These are phyloP conservation scores for Hyphochytrium catenoides DNA, from an alignment of 352 stramenopile genomes.

Conservation along the genomic window DNA sequence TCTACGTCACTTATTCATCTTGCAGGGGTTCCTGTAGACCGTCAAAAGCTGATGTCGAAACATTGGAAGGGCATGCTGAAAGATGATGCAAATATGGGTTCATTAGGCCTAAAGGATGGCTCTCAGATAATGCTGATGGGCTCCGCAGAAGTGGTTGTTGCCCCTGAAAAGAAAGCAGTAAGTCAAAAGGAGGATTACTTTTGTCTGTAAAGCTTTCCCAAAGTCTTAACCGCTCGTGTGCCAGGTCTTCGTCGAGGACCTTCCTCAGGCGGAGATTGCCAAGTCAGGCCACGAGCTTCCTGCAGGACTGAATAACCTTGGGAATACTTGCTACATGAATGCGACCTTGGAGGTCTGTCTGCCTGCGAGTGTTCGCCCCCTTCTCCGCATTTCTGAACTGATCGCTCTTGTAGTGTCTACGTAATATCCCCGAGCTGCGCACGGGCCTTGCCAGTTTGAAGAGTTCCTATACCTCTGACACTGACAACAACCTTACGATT, in stretches of 20 bases:
- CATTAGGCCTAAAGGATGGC: slow-evolving; percentile 24
- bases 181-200: slow-evolving; percentile 5
- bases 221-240: not conserved
- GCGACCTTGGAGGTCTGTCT: too few relatives aligned
- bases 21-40: slow-evolving; percentile 54
- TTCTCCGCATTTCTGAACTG: not conserved
- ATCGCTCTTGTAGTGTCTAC: slow-evolving; percentile 40
- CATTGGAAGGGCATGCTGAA: slow-evolving; percentile 69
- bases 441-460: slow-evolving; percentile 30
- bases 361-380: slow-evolving; percentile 14
- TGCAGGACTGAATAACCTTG: slow-evolving; percentile 73
- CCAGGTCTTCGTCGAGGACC: slow-evolving; percentile 62
- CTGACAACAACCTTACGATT: slow-evolving; percentile 38
- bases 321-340: slow-evolving; percentile 81
- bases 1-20: too few relatives aligned
- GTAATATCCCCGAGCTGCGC: slow-evolving; percentile 65
- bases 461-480: slow-evolving; percentile 24
- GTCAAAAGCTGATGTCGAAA: slow-evolving; percentile 67
- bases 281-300: slow-evolving; percentile 56
- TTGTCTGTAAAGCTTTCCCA: slow-evolving; percentile 3
- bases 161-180: slow-evolving; percentile 34
- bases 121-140: slow-evolving; percentile 75
- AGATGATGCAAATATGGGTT: slow-evolving; percentile 33
- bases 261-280: slow-evolving; percentile 48
- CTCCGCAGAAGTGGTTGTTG: slow-evolving; percentile 66